Evolutionary conservation across 2,329 filamentous ascomycete genomes (phyloP).

Genomic region (Stagonosporopsis chrysanthemi): DNA sequence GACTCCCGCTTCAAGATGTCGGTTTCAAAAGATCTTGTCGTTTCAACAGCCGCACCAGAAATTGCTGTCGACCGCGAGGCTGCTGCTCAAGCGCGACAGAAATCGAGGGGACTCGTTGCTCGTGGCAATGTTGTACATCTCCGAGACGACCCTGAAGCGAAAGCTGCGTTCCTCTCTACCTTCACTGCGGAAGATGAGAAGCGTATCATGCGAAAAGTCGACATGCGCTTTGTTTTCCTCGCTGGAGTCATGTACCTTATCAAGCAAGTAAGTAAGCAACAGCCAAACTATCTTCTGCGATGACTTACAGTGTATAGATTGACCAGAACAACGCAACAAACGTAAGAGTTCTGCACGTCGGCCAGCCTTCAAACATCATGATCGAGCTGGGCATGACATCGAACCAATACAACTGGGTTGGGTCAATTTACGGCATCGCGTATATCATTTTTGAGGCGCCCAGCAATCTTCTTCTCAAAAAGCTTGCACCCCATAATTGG

Average conservation of each 20-base stretch:
- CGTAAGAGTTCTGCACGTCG: constrained; percentile 33
- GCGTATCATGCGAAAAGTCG: constrained; percentile 34
- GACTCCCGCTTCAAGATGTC: background rate
- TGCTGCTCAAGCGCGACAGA: constrained; percentile 19
- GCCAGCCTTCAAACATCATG: constrained; percentile 29
- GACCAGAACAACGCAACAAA: constrained; percentile 35
- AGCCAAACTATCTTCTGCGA: background rate
- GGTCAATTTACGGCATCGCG: constrained; percentile 33
- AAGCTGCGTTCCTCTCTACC: constrained; percentile 28
- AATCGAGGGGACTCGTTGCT: constrained; percentile 17
- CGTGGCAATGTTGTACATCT: constrained; percentile 26
- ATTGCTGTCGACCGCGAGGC: constrained; percentile 22
- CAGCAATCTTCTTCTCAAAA: constrained; percentile 49
- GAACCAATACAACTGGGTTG: constrained; percentile 37
- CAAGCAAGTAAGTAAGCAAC: constrained; percentile 24
- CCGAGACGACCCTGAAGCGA: constrained; percentile 31
- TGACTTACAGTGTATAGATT: constrained; percentile 17
- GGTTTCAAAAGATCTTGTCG: constrained; percentile 11
- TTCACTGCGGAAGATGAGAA: constrained; percentile 35
- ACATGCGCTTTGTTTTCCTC: constrained; percentile 30
- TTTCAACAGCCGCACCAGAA: constrained; percentile 5
- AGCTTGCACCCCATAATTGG: constrained; percentile 48
- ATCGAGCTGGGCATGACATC: constrained; percentile 31
- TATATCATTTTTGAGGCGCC: constrained; percentile 41
- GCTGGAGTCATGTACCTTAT: constrained; percentile 36